These are phyloP conservation scores for Yamadazyma trypodendri DNA, from an alignment of 1,139 yeast genomes.

Conservation along the genomic window DNA sequence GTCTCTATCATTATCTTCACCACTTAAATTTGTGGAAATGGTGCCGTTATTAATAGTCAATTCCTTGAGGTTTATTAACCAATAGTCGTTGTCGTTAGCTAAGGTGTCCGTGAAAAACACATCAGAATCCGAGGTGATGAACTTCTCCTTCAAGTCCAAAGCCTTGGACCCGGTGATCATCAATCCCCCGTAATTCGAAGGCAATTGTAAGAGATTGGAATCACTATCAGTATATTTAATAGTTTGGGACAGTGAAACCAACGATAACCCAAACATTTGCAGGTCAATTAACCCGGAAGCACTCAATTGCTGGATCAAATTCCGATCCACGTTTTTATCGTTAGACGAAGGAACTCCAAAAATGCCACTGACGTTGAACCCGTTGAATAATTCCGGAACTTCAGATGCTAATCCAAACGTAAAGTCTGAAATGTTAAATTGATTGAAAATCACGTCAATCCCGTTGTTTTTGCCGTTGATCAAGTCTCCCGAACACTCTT, in stretches of 20 bases:
- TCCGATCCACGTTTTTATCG: slow-evolving; percentile 15
- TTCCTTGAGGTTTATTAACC: slow-evolving; percentile 50
- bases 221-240: slow-evolving; percentile 12
- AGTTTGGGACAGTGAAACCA: slow-evolving; percentile 20
- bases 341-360: slow-evolving; percentile 55
- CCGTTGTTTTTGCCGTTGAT: slow-evolving; percentile 20
- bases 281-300: slow-evolving; percentile 18
- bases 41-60: slow-evolving; percentile 23
- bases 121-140: slow-evolving; percentile 12
- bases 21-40: slow-evolving; percentile 12
- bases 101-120: slow-evolving; percentile 42
- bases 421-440: slow-evolving; percentile 39
- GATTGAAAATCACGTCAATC: slow-evolving; percentile 29
- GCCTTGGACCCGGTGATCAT: slow-evolving; percentile 26
- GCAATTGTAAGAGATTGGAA: slow-evolving; percentile 12
- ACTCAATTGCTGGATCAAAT: slow-evolving; percentile 23
- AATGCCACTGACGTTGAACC: slow-evolving; percentile 59
- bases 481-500: slow-evolving; percentile 52
- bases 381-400: slow-evolving; percentile 54
- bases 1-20: slow-evolving; percentile 25
- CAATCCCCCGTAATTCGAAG: slow-evolving; percentile 25
- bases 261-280: slow-evolving; percentile 22
- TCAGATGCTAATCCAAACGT: slow-evolving; percentile 53
- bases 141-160: slow-evolving; percentile 14
- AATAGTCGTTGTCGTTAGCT: slow-evolving; percentile 41